A percentile compares a stretch with the other conserved stretches of the same genome.
These are phyloP conservation scores for Fonsecaea pedrosoi DNA, from an alignment of 2,329 filamentous ascomycete genomes.

Conservation along the genomic window DNA sequence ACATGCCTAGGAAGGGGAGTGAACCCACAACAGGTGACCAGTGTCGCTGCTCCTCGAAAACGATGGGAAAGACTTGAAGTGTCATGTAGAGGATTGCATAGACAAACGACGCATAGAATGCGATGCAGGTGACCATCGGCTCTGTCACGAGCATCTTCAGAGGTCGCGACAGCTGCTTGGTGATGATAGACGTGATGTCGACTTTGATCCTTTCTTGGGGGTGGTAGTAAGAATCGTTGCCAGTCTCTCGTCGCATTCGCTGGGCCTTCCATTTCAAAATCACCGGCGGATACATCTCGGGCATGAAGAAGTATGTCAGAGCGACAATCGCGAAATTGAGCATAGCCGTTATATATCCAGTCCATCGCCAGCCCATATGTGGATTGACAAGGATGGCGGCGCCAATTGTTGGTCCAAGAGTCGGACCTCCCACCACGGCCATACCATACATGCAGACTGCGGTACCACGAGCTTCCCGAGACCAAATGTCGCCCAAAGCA, in stretches of 20 bases:
- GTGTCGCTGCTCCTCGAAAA: slow-evolving; percentile 50
- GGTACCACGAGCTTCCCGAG: slow-evolving; percentile 47
- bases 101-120: slow-evolving; percentile 55
- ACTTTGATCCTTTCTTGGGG: slow-evolving; percentile 55
- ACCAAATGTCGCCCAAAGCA: slow-evolving; percentile 54
- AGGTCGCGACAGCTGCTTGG: slow-evolving; percentile 53
- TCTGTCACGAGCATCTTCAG: slow-evolving; percentile 56
- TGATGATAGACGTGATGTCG: slow-evolving; percentile 49
- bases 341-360: slow-evolving; percentile 54
- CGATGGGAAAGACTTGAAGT: slow-evolving; percentile 57
- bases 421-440: slow-evolving; percentile 51
- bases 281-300: slow-evolving; percentile 51
- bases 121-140: slow-evolving; percentile 56
- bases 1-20: slow-evolving; percentile 55
- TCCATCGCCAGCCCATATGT: slow-evolving; percentile 55
- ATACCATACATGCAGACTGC: slow-evolving; percentile 51
- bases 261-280: slow-evolving; percentile 51
- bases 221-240: slow-evolving; percentile 51
- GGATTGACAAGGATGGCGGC: slow-evolving; percentile 46
- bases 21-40: slow-evolving; percentile 53
- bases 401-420: slow-evolving; percentile 53
- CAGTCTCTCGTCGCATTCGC: slow-evolving; percentile 48
- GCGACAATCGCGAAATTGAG: slow-evolving; percentile 45
- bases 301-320: slow-evolving; percentile 45
- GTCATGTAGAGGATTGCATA: slow-evolving; percentile 57